These are phyloP conservation scores for Bipolaris victoriae DNA, from an alignment of 2,329 filamentous ascomycete species.

Conservation along the genomic window DNA sequence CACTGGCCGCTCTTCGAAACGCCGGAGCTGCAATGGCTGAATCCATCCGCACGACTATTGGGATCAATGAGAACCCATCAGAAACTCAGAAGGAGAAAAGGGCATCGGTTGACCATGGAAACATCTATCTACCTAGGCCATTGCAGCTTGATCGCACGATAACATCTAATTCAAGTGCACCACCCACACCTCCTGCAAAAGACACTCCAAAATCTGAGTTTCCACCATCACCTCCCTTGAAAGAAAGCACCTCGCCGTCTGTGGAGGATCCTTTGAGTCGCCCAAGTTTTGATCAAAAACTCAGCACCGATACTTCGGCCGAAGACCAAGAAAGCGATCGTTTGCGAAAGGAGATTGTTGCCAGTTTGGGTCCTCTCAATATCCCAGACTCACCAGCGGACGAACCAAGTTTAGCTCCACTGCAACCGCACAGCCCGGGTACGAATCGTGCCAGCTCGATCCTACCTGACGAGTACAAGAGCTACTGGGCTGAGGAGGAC, in stretches of 20 bases:
- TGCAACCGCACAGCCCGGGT: constrained; percentile 31
- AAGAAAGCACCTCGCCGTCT: constrained; percentile 47
- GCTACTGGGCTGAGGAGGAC: constrained; percentile 65
- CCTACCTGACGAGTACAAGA: constrained; percentile 69
- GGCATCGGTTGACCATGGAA: constrained; percentile 29
- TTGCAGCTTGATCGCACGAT: constrained; percentile 48
- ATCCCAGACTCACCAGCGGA: constrained; percentile 22
- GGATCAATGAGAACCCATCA: constrained; percentile 30
- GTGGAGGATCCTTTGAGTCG: constrained; percentile 22
- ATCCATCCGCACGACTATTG: constrained; percentile 51
- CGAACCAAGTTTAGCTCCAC: constrained; percentile 31
- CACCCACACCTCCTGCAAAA: constrained; percentile 57
- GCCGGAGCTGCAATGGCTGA: constrained; percentile 58
- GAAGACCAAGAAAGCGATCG: constrained; percentile 73
- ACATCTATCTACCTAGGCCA: constrained; percentile 48
- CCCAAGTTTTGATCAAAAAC: constrained; percentile 37
- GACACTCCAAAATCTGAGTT: constrained; percentile 47
- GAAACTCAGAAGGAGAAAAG: constrained; percentile 19
- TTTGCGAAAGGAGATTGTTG: constrained; percentile 75
- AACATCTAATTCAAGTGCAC: constrained; percentile 44
- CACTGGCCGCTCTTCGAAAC: constrained; percentile 54
- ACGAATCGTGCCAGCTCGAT: constrained; percentile 65
- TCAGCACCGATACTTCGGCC: constrained; percentile 60
- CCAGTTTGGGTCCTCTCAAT: constrained; percentile 60
- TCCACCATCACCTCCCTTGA: constrained; percentile 36